Percentiles rank a stretch among this genome's conserved stretches.
Conservation (phyloP, 2,329 filamentous ascomycete genomes). For the Stenocarpella maydis region DNA sequence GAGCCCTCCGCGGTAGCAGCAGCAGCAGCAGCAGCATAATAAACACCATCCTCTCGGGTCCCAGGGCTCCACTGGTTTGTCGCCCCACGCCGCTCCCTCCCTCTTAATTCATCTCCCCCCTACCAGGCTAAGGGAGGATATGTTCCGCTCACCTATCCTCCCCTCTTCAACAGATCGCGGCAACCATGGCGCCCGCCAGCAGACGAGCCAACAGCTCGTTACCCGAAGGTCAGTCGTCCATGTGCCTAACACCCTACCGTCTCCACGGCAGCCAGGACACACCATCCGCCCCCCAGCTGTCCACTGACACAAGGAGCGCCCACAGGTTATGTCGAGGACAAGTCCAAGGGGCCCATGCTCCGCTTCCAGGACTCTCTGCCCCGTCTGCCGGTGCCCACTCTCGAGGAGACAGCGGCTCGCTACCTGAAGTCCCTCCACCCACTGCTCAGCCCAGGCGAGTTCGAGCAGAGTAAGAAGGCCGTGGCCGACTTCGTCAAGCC, state of each 20-base stretch:
- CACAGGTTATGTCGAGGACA: slow-evolving; percentile 80
- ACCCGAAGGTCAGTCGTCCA: slow-evolving; percentile 54
- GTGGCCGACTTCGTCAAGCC: slow-evolving; percentile 89
- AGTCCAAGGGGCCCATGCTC: slow-evolving; percentile 80
- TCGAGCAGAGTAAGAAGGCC: slow-evolving; percentile 78
- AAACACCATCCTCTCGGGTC: slow-evolving; percentile 38
- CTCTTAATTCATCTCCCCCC: slow-evolving; percentile 20
- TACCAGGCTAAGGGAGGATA: not conserved
- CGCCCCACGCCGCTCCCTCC: not conserved
- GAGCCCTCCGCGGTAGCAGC: slow-evolving; percentile 24
- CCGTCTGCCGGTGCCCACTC: slow-evolving; percentile 78
- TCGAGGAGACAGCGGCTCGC: slow-evolving; percentile 81
- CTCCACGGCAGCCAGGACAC: not conserved
- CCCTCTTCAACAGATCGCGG: slow-evolving; percentile 40
- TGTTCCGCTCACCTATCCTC: slow-evolving; percentile 2
- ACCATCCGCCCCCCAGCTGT: slow-evolving; percentile 14
- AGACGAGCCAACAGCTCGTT: slow-evolving; percentile 67
- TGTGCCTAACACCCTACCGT: not conserved
- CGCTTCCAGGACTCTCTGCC: slow-evolving; percentile 88
- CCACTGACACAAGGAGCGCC: slow-evolving; percentile 30
- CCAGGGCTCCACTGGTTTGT: slow-evolving; percentile 41
- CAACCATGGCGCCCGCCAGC: slow-evolving; percentile 61
- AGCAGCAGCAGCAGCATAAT: slow-evolving; percentile 33
- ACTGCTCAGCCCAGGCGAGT: slow-evolving; percentile 73
- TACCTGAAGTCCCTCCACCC: slow-evolving; percentile 85